Evolutionary conservation across 495 filamentous ascomycete species (phyloP).

Genomic region (Penicillium cinerascens): DNA sequence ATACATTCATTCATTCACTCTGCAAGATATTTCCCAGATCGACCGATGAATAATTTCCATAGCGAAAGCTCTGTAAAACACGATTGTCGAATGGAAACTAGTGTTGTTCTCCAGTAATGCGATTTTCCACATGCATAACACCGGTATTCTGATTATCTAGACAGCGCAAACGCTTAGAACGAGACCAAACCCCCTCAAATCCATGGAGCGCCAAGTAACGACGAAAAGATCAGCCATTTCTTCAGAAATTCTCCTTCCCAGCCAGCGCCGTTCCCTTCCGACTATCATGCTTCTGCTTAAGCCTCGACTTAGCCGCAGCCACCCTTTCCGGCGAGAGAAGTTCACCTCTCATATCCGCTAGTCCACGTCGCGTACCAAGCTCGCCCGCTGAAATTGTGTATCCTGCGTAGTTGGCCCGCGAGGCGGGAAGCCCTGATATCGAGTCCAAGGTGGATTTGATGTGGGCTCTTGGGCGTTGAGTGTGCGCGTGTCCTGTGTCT

Average conservation of each 20-base stretch:
- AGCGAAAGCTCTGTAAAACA: background rate
- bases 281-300: conserved; percentile 51
- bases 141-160: background rate
- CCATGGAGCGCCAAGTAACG: background rate
- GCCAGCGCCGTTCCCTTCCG: conserved; percentile 22
- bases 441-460: conserved; percentile 29
- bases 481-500: conserved; percentile 16
- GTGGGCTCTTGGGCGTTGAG: conserved; percentile 28
- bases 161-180: background rate
- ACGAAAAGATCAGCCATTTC: background rate
- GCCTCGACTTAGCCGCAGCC: conserved; percentile 59
- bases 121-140: background rate
- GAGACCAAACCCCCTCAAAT: background rate
- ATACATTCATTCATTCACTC: background rate
- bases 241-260: conserved; percentile 30
- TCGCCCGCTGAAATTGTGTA: conserved; percentile 30
- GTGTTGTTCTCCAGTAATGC: background rate
- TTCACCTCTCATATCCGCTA: conserved; percentile 34
- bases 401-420: conserved; percentile 15
- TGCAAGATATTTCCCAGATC: background rate
- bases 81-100: background rate
- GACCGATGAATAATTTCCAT: background rate
- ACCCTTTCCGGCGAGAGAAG: conserved; percentile 55
- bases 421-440: conserved; percentile 11
- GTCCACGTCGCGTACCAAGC: conserved; percentile 32